Evolutionary conservation across 2,329 filamentous ascomycete species (phyloP).

Genomic region (Simplicillium sp.): DNA sequence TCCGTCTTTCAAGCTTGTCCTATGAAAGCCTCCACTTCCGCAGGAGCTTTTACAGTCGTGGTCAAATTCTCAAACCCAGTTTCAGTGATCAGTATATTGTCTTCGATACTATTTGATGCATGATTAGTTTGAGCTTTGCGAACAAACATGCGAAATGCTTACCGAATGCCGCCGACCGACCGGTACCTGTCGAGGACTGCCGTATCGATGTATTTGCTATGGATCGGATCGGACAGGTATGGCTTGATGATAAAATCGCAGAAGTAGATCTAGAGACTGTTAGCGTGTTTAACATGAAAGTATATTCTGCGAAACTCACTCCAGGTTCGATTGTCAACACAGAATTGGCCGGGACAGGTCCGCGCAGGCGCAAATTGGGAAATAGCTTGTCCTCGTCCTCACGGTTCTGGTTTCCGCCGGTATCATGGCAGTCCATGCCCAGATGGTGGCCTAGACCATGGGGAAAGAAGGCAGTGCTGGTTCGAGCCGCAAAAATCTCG

Average conservation of each 20-base stretch:
- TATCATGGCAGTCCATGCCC: slow-evolving; percentile 89
- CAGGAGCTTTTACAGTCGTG: slow-evolving; percentile 58
- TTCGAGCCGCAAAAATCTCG: slow-evolving; percentile 69
- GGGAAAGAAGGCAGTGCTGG: slow-evolving; percentile 85
- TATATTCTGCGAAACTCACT: slow-evolving; percentile 32
- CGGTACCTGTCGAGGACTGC: slow-evolving; percentile 69
- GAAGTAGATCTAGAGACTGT: slow-evolving; percentile 63
- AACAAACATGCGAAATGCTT: slow-evolving; percentile 14
- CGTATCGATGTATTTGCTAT: slow-evolving; percentile 67
- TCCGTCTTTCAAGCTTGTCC: no score
- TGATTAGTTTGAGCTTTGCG: slow-evolving; percentile 4
- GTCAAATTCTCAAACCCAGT: slow-evolving; percentile 64
- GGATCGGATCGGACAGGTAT: slow-evolving; percentile 60
- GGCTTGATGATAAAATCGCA: slow-evolving; percentile 80
- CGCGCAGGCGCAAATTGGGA: slow-evolving; percentile 72
- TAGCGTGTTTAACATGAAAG: not conserved
- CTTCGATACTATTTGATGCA: slow-evolving; percentile 41
- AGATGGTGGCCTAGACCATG: slow-evolving; percentile 87
- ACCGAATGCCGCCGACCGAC: slow-evolving; percentile 67
- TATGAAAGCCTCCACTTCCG: slow-evolving; percentile 40
- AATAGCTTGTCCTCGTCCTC: slow-evolving; percentile 76
- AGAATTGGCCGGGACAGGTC: slow-evolving; percentile 62
- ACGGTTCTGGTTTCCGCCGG: slow-evolving; percentile 68
- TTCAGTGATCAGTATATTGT: slow-evolving; percentile 64
- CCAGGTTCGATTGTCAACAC: slow-evolving; percentile 95